Evolutionary conservation across 2,329 filamentous ascomycete genomes (phyloP), one percentile per base, ranked within the genome.

Genomic region (Fusarium begoniae): DNA sequence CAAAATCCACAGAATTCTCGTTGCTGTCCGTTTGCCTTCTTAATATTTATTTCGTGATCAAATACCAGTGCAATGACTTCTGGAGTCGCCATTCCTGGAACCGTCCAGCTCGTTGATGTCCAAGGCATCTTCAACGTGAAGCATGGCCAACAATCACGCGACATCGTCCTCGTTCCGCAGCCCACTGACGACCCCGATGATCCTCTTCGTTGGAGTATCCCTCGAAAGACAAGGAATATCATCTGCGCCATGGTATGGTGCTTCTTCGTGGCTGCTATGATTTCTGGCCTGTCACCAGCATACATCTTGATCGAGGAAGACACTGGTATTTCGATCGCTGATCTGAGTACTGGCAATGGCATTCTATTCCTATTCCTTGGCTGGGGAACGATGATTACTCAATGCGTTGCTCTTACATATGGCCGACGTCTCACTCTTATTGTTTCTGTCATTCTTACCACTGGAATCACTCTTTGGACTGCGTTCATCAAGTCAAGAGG

Each of bases 271-370:
- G 75, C 75, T 8, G 76, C 75, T 40, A 71, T 78, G 38, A 70
- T 78, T 44, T 77, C 75, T 0, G 75, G 75, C 10, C 45, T 78
- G 12, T 78, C 76, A 6, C 76, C 76, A 8, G 76, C 76, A 2
- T 78, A 78, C 24, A 63, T 78, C 20, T 47, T 75, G 48, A 78
- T 78, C 38, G 66, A 76, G 40, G 48, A 63, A 12, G 75, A 77
- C 32, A 78, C 76, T 7, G 76, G 76, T 11, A 78, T 78, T n/a
- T 76, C 75, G 3, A 68, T 78, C 26, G 76, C 77, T 1, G 74
- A 78, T 15, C 58, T 78, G 12, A 78, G 58, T 35, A 61, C 58
- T 6, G 58, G 58, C 8, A 61, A 61, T 43, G 58, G 58, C 1
- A 40, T 61, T 32, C 30, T 61, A 4, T 61, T 43, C 5, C 48